phyloP scores from a whole-genome alignment of 441 rosid species.

The Biscutella auriculata region DNA sequence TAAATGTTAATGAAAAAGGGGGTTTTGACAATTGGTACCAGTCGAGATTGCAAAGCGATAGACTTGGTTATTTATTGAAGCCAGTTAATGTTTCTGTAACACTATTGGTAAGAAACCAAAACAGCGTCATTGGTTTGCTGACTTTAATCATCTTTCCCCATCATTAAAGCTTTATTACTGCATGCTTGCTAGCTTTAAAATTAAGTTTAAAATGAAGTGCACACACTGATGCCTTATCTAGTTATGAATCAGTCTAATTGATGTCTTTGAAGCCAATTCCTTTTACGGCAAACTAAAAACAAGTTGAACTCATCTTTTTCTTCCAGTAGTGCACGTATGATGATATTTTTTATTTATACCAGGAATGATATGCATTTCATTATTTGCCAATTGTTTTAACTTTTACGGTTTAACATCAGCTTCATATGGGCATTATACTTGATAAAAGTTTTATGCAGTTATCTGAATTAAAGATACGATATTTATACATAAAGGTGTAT shows the following conservation, averaged over 20 bases:
- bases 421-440: background rate
- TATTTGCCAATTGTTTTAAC: background rate
- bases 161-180: constrained; percentile 4
- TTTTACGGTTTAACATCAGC: background rate
- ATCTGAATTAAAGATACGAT: background rate
- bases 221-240: background rate
- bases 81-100: constrained; percentile 51
- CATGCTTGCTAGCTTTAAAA: constrained; percentile 10
- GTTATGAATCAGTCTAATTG: background rate
- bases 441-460: background rate
- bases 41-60: constrained; percentile 33
- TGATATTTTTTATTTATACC: background rate
- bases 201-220: background rate
- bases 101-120: constrained; percentile 44
- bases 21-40: constrained; percentile 30
- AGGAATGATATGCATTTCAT: constrained; percentile 2
- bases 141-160: background rate
- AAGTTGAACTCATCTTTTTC: background rate
- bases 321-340: background rate
- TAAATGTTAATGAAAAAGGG: constrained; percentile 21
- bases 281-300: background rate
- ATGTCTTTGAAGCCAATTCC: background rate
- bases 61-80: constrained; percentile 40
- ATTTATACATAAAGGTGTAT: background rate
- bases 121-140: background rate